phyloP scores from a whole-genome alignment of 2,329 filamentous ascomycete species.

The Corniculantispora saksenae region DNA sequence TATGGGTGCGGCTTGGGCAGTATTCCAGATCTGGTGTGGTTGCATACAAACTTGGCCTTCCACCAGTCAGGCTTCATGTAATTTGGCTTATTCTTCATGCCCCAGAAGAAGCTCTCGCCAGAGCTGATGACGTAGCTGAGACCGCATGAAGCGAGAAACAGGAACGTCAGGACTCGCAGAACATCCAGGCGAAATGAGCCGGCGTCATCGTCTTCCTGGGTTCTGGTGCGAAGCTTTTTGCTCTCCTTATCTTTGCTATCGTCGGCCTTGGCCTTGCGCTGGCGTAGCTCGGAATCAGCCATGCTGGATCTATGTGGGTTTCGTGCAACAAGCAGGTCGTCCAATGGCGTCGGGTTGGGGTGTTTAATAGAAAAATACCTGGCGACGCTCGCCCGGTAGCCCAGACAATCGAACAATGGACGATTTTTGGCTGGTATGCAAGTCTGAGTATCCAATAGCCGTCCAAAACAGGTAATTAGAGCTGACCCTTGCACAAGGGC shows the following conservation, averaged over 20 bases:
- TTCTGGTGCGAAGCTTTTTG: slow-evolving; percentile 1
- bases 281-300: slow-evolving; percentile 44
- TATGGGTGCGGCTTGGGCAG: background rate
- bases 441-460: slow-evolving; percentile 13
- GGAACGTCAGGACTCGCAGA: slow-evolving; percentile 67
- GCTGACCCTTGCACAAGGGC: background rate
- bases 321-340: background rate
- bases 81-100: slow-evolving; percentile 59
- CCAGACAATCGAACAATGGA: background rate
- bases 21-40: background rate
- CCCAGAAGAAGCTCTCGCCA: slow-evolving; percentile 71
- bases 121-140: slow-evolving; percentile 76
- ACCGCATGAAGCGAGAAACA: slow-evolving; percentile 65
- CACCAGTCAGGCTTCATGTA: slow-evolving; percentile 61
- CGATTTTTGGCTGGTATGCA: slow-evolving; percentile 3
- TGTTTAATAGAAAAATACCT: background rate
- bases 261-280: slow-evolving; percentile 42
- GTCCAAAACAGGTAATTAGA: slow-evolving; percentile 11
- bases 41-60: slow-evolving; percentile 60
- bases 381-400: background rate
- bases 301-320: slow-evolving; percentile 28
- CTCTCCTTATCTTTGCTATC: slow-evolving; percentile 15
- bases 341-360: background rate
- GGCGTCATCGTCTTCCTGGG: slow-evolving; percentile 57
- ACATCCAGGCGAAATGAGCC: slow-evolving; percentile 62